phyloP scores from a whole-genome alignment of 2,329 filamentous ascomycete species.

The Trichoderma guizhouense region DNA sequence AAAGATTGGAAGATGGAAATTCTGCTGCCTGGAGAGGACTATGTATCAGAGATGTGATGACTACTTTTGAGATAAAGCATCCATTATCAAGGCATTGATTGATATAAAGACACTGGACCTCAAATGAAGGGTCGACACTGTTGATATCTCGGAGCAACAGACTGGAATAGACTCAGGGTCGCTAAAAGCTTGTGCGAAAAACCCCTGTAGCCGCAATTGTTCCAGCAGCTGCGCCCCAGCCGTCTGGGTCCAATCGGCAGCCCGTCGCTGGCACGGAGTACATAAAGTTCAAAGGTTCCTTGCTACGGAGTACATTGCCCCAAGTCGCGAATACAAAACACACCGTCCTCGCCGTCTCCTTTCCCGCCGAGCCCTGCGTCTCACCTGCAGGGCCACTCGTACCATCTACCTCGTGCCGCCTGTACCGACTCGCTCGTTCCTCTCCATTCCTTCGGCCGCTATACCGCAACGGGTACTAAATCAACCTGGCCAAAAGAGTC shows the following conservation, averaged over 20 bases:
- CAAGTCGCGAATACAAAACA: not conserved
- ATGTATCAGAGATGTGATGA: not conserved
- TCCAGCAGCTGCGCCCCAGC: constrained; percentile 6
- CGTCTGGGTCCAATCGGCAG: not conserved
- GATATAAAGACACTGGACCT: not conserved
- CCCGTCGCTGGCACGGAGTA: not conserved
- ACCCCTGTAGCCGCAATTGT: not conserved
- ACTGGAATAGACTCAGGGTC: not conserved
- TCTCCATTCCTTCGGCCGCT: not conserved
- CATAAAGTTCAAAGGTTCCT: not conserved
- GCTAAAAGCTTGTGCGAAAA: not conserved
- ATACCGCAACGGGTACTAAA: constrained; percentile 13
- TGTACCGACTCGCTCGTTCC: not conserved
- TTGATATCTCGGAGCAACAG: not conserved
- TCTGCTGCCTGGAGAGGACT: not conserved
- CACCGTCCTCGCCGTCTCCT: not conserved
- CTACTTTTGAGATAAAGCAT: not conserved
- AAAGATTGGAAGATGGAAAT: not conserved
- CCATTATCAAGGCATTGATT: not conserved
- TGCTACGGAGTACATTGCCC: not conserved
- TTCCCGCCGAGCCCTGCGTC: not conserved
- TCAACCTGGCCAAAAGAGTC: constrained; percentile 14
- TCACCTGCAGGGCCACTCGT: not conserved
- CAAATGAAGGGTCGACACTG: not conserved
- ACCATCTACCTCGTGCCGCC: not conserved